phyloP scores from a whole-genome alignment of 2,329 filamentous ascomycete genomes.

The Scedosporium dehoogii region DNA sequence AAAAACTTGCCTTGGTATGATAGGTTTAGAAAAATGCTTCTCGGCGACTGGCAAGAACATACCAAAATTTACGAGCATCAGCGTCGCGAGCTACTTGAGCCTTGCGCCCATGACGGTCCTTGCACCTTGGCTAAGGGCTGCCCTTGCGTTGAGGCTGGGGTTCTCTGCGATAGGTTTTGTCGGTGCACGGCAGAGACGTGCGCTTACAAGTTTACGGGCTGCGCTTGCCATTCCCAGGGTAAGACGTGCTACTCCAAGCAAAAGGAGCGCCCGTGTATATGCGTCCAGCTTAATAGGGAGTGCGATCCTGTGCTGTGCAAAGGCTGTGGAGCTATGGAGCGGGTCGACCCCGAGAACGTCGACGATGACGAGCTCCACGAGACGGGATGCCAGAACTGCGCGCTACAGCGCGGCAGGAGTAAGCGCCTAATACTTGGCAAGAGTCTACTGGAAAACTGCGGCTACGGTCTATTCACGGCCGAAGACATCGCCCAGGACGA shows the following conservation, averaged over 20 bases:
- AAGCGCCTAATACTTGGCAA: constrained; percentile 60
- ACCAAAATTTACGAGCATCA: constrained; percentile 46
- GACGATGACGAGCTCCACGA: constrained; percentile 46
- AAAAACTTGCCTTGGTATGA: constrained; percentile 46
- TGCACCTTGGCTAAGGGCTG: constrained; percentile 50
- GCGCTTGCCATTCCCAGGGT: constrained; percentile 51
- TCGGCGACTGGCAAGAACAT: constrained; percentile 45
- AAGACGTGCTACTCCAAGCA: constrained; percentile 47
- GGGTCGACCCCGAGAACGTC: constrained; percentile 59
- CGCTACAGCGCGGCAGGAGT: constrained; percentile 56
- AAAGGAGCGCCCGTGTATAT: constrained; percentile 56
- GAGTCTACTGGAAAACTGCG: constrained; percentile 57
- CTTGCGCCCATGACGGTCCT: constrained; percentile 60
- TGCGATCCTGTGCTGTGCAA: constrained; percentile 70
- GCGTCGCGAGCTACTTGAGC: constrained; percentile 46
- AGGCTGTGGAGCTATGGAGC: constrained; percentile 57
- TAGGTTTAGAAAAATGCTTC: constrained; percentile 41
- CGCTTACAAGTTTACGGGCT: constrained; percentile 56
- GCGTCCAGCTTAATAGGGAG: constrained; percentile 62
- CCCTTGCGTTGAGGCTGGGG: constrained; percentile 47
- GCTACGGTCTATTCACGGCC: constrained; percentile 66
- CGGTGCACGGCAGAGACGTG: constrained; percentile 50
- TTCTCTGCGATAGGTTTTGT: constrained; percentile 67
- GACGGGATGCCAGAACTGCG: constrained; percentile 61
- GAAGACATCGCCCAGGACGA: constrained; percentile 57